phyloP scores from a whole-genome alignment of 2,329 filamentous ascomycete species.

The Beauveria caledonica region DNA sequence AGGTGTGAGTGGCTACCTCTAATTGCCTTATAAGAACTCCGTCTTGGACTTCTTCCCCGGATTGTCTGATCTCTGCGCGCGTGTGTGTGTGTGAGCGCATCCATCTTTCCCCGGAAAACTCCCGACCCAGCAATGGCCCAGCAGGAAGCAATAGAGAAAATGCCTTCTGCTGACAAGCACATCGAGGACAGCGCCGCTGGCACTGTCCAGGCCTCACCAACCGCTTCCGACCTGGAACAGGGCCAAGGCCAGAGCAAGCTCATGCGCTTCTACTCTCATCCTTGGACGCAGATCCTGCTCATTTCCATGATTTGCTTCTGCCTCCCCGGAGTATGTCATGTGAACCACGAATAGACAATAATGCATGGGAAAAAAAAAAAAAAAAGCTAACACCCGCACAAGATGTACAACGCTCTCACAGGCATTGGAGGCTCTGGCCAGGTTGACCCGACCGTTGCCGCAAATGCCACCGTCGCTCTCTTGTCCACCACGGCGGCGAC shows the following conservation, averaged over 20 bases:
- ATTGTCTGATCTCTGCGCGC: neutral
- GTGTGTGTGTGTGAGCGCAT: neutral
- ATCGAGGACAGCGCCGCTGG: slow-evolving; percentile 3
- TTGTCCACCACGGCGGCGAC: slow-evolving; percentile 34
- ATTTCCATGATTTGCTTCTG: slow-evolving; percentile 43
- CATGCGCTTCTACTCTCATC: slow-evolving; percentile 29
- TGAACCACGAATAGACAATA: neutral
- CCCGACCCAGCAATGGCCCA: slow-evolving; percentile 16
- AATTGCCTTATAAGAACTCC: neutral
- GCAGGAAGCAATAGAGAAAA: slow-evolving; percentile 20
- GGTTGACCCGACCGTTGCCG: slow-evolving; percentile 35
- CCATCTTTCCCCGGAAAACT: neutral
- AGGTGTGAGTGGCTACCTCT: neutral
- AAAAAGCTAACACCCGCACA: neutral
- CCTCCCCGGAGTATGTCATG: slow-evolving; percentile 31
- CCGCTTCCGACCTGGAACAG: slow-evolving; percentile 1
- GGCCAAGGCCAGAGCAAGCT: slow-evolving; percentile 15
- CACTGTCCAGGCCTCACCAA: neutral
- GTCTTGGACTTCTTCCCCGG: neutral
- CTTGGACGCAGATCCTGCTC: slow-evolving; percentile 39
- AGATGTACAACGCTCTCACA: slow-evolving; percentile 41
- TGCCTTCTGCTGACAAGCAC: slow-evolving; percentile 9
- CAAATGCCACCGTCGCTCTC: slow-evolving; percentile 37
- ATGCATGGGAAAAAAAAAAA: neutral
- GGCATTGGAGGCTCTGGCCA: slow-evolving; percentile 38